Conservation (phyloP, 768 basidiomycete genomes). For the Tulasnella calospora region DNA sequence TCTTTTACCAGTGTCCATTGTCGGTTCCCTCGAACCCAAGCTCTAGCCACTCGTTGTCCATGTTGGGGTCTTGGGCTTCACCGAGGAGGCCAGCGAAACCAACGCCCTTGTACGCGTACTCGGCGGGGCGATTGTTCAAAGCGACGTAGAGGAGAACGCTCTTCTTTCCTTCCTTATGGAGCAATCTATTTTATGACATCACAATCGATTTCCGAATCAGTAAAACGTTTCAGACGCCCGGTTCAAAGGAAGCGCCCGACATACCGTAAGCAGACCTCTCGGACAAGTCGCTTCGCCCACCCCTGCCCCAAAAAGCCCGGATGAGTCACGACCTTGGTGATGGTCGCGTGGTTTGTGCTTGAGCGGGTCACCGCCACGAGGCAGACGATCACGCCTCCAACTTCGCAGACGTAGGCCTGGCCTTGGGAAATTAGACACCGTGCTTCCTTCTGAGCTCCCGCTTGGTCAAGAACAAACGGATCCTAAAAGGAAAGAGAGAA, state of each 20-base stretch:
- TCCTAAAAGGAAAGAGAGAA: neutral
- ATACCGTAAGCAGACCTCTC: conserved; percentile 34
- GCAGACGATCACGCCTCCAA: conserved; percentile 6
- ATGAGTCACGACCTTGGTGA: conserved; percentile 69
- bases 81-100: conserved; percentile 22
- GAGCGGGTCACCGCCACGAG: conserved; percentile 22
- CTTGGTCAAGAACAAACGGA: neutral
- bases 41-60: conserved; percentile 19
- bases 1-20: conserved; percentile 21
- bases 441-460: neutral
- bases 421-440: conserved; percentile 5
- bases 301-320: conserved; percentile 48
- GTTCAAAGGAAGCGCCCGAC: neutral
- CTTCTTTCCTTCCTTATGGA: conserved; percentile 13
- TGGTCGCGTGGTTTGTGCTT: conserved; percentile 49
- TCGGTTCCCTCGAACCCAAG: conserved; percentile 22
- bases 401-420: conserved; percentile 23
- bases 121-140: neutral
- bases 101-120: neutral
- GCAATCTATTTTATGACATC: conserved; percentile 3
- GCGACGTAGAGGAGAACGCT: conserved; percentile 20
- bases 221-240: neutral
- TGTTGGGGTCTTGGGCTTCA: neutral
- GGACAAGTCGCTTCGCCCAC: conserved; percentile 61
- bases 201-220: neutral